A percentile compares a stretch with the other conserved stretches of the same genome.
Conservation (phyloP, 805 yeast genomes). For the Candida piceae region DNA sequence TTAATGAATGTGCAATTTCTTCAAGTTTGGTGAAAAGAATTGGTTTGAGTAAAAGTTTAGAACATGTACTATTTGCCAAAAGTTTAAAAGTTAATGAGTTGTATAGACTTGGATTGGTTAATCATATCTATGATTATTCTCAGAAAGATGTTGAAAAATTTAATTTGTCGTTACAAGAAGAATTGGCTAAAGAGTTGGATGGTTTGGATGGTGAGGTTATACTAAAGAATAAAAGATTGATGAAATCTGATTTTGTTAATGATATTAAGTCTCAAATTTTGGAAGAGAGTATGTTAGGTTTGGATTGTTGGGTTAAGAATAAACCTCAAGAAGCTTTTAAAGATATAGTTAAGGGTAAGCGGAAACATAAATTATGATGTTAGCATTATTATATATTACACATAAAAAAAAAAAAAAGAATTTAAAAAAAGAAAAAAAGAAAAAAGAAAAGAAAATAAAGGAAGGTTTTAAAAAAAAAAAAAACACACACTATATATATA, state of each 20-base stretch:
- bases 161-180: constrained; percentile 35
- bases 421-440: too few relatives aligned
- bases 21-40: constrained; percentile 63
- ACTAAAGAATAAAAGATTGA: constrained; percentile 39
- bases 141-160: constrained; percentile 32
- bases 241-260: constrained; percentile 29
- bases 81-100: constrained; percentile 61
- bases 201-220: constrained; percentile 44
- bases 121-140: constrained; percentile 44
- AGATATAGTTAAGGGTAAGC: constrained; percentile 46
- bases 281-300: constrained; percentile 64
- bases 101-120: constrained; percentile 52
- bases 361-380: constrained; percentile 61
- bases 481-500: too few relatives aligned
- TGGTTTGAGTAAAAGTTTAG: constrained; percentile 68
- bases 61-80: constrained; percentile 64
- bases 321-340: constrained; percentile 66
- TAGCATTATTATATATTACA: too few relatives aligned
- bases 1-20: constrained; percentile 75
- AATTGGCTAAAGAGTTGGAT: constrained; percentile 32
- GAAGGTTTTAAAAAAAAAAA: too few relatives aligned
- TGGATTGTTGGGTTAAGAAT: constrained; percentile 65
- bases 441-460: too few relatives aligned
- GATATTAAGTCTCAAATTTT: constrained; percentile 48
- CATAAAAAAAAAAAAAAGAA: too few relatives aligned